Base-by-base conservation (phyloP, 768 basidiomycete species). In the Calocybe indica region DNA sequence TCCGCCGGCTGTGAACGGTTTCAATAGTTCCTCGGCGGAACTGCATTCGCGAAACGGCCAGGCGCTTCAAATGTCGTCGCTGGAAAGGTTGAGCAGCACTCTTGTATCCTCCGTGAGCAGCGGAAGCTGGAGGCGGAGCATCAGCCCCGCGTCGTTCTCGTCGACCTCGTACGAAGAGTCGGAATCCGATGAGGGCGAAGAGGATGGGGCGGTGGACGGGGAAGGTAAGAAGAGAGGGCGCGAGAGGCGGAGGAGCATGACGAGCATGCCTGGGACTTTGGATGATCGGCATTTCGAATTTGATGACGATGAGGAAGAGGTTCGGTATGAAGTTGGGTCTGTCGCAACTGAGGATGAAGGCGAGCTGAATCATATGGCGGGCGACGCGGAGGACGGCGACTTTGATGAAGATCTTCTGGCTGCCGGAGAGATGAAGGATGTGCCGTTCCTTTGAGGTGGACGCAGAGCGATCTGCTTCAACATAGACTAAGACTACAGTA, bases 261-360 rank as follows among this genome's bases (percentile, higher is more conserved):
- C 80, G 37, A 92, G 89, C 59, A 92, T 94, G 86, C 91, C 89
- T 9, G 91, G 91, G 30, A 85, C 88, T 14, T 64, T 92, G 50
- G 80, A 85, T 49, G 78, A 84, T 52, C 71, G 75, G 57, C 69
- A 78, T 42, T 79, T 81, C 52, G 78, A 69, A 11, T 63, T 78
- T 52, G 77, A 78, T 37, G 76, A 79, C 8, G 76, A 72, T 6
- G 79, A 78, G 7, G 69, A 67, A 58, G 12, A 60, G 58, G 3
- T 63, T 55, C 59, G 58, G 1, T 63, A 63, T 6, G 65, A 62
- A 29, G 57, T 51, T 13, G 65, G 62, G 11, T 62, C 65, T 7
- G 66, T 60, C 35, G 63, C 61, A 32, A 68, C 65, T 28, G 69
- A 62, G 12, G 61, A 62, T 43, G 69, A 70, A 7, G 64, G 57